Evolutionary conservation across 75 land plant genomes (phyloP).

Genomic region (Ceratopteris richardii): DNA sequence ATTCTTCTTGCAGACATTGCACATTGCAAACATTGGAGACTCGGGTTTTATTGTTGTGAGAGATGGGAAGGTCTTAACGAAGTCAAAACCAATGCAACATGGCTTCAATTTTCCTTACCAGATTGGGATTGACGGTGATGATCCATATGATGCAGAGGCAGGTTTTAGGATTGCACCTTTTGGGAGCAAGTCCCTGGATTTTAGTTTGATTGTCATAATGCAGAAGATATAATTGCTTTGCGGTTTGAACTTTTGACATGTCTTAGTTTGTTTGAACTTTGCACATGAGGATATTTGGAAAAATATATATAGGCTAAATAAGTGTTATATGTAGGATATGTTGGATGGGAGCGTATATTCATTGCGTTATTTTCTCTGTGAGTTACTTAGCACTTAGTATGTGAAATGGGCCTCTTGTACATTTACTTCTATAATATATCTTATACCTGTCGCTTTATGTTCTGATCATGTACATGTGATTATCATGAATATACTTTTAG

Average conservation of each 20-base stretch:
- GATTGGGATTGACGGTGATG: conserved; percentile 57
- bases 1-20: conserved; percentile 43
- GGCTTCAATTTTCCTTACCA: conserved; percentile 80
- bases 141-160: conserved; percentile 64
- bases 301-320: too few relatives aligned
- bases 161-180: neutral
- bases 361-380: too few relatives aligned
- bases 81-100: conserved; percentile 68
- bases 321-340: too few relatives aligned
- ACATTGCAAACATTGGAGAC: conserved; percentile 82
- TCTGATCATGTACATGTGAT: too few relatives aligned
- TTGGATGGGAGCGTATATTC: too few relatives aligned
- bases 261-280: too few relatives aligned
- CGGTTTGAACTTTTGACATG: neutral
- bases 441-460: too few relatives aligned
- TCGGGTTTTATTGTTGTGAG: conserved; percentile 72
- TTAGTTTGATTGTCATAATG: neutral
- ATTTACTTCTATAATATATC: too few relatives aligned
- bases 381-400: too few relatives aligned
- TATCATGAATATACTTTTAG: too few relatives aligned
- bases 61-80: conserved; percentile 44
- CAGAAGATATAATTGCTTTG: neutral
- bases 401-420: too few relatives aligned
- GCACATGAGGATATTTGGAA: too few relatives aligned
- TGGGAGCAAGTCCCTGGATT: neutral